A percentile compares a stretch with the other conserved stretches of the same genome.
Evolutionary conservation across 805 yeast genomes (phyloP).

Genomic region (Yamadazyma nakazawae): DNA sequence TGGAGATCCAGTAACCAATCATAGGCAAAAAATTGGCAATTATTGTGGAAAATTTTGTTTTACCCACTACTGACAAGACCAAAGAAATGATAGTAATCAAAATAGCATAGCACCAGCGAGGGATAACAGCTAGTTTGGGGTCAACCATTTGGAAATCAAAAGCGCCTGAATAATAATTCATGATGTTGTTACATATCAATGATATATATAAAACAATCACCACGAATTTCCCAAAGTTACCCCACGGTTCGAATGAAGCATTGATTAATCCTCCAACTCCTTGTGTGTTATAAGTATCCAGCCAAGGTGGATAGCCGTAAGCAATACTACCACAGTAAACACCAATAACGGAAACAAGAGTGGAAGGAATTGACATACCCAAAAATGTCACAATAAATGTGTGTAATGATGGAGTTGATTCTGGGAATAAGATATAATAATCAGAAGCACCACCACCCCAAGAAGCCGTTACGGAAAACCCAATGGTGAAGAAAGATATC

Average conservation of each 20-base stretch:
- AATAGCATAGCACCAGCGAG: conserved; percentile 39
- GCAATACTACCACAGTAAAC: conserved; percentile 32
- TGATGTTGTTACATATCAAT: conserved; percentile 32
- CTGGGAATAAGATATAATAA: conserved; percentile 32
- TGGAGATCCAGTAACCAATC: conserved; percentile 41
- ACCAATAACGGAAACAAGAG: conserved; percentile 32
- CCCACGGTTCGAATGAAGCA: conserved; percentile 35
- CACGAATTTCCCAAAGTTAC: conserved; percentile 32
- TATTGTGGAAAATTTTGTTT: conserved; percentile 30
- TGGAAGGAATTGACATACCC: conserved; percentile 30
- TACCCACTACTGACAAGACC: conserved; percentile 32
- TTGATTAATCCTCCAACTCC: conserved; percentile 34
- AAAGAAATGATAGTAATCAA: conserved; percentile 29
- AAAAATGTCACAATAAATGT: conserved; percentile 27
- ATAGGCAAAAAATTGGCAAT: conserved; percentile 39
- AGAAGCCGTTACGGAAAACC: conserved; percentile 34
- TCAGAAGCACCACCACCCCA: conserved; percentile 38
- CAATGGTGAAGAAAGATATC: conserved; percentile 34
- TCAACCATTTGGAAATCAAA: conserved; percentile 33
- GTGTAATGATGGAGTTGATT: conserved; percentile 22
- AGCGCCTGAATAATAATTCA: conserved; percentile 36
- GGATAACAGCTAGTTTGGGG: conserved; percentile 23
- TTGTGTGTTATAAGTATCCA: conserved; percentile 22
- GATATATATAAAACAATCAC: conserved; percentile 30
- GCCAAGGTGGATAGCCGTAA: conserved; percentile 29